Conservation (phyloP, 441 rosid species). For the Capsella rubella region DNA sequence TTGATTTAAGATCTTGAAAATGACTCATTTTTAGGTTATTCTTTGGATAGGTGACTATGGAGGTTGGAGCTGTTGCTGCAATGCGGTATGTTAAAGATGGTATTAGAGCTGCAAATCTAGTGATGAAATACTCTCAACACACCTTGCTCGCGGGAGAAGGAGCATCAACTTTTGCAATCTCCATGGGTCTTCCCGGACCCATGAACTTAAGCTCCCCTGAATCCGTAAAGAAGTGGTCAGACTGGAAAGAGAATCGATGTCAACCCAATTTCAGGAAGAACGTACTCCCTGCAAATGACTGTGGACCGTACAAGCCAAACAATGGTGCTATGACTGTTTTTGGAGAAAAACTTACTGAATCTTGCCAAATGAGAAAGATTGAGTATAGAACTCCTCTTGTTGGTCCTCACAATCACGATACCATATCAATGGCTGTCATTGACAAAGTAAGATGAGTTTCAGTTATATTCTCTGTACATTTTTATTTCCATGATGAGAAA, state of each 20-base stretch:
- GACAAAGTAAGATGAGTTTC: slow-evolving; percentile 66
- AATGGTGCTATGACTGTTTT: slow-evolving; percentile 14
- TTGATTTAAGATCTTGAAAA: background rate
- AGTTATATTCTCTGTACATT: background rate
- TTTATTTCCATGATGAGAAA: slow-evolving; percentile 1
- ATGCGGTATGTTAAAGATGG: slow-evolving; percentile 95
- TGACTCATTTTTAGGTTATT: slow-evolving; percentile 18
- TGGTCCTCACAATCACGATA: slow-evolving; percentile 82
- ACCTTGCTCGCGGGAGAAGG: slow-evolving; percentile 85
- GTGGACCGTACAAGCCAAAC: slow-evolving; percentile 82
- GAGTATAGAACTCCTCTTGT: slow-evolving; percentile 58
- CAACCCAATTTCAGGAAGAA: slow-evolving; percentile 91
- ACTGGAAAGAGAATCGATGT: slow-evolving; percentile 77
- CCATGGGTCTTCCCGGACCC: slow-evolving; percentile 96
- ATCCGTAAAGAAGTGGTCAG: slow-evolving; percentile 76
- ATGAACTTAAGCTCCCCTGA: slow-evolving; percentile 79
- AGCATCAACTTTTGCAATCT: slow-evolving; percentile 87
- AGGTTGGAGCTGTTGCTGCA: slow-evolving; percentile 98
- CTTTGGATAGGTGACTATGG: slow-evolving; percentile 93
- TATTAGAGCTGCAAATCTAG: slow-evolving; percentile 82
- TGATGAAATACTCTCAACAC: slow-evolving; percentile 80
- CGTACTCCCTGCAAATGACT: slow-evolving; percentile 57
- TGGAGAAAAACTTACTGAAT: slow-evolving; percentile 37
- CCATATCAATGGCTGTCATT: slow-evolving; percentile 90
- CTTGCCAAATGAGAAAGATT: slow-evolving; percentile 45